Conservation (phyloP, 1,139 yeast genomes). For the Eremothecium gossypii region DNA sequence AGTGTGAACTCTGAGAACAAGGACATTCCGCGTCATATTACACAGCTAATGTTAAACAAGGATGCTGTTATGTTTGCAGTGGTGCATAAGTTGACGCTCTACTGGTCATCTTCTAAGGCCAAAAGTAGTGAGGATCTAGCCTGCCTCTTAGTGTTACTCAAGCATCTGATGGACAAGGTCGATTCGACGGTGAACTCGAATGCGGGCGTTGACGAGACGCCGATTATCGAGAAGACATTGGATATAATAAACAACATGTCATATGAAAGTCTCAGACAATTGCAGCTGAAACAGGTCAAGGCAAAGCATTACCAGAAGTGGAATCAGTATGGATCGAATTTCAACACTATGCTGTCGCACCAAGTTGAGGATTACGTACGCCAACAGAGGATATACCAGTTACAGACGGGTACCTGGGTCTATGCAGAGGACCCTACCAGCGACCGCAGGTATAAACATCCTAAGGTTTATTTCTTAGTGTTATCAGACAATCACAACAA, state of each 20-base stretch:
- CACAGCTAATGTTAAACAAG: slow-evolving; percentile 17
- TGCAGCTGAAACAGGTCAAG: slow-evolving; percentile 44
- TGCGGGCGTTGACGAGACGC: slow-evolving; percentile 10
- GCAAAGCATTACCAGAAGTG: slow-evolving; percentile 26
- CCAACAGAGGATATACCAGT: slow-evolving; percentile 64
- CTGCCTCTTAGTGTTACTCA: slow-evolving; percentile 23
- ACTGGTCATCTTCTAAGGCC: slow-evolving; percentile 66
- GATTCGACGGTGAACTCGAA: slow-evolving; percentile 8
- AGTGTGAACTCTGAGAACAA: slow-evolving; percentile 7
- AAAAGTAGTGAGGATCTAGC: slow-evolving; percentile 35
- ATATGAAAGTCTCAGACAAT: slow-evolving; percentile 45
- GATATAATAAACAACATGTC: slow-evolving; percentile 37
- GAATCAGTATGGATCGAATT: slow-evolving; percentile 36
- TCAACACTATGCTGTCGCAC: slow-evolving; percentile 42
- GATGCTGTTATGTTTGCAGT: slow-evolving; percentile 18
- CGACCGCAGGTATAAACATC: slow-evolving; percentile 31
- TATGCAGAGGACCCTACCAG: slow-evolving; percentile 50
- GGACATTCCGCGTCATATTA: slow-evolving; percentile 10
- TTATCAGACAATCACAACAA: slow-evolving; percentile 65
- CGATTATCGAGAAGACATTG: slow-evolving; percentile 37
- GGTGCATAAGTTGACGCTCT: slow-evolving; percentile 32
- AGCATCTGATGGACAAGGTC: slow-evolving; percentile 15
- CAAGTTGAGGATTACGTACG: slow-evolving; percentile 71
- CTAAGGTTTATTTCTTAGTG: slow-evolving; percentile 46
- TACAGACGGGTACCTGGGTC: slow-evolving; percentile 83